These are phyloP conservation scores for Phytophthora multivora DNA, from an alignment of 352 stramenopile genomes.

Conservation along the genomic window DNA sequence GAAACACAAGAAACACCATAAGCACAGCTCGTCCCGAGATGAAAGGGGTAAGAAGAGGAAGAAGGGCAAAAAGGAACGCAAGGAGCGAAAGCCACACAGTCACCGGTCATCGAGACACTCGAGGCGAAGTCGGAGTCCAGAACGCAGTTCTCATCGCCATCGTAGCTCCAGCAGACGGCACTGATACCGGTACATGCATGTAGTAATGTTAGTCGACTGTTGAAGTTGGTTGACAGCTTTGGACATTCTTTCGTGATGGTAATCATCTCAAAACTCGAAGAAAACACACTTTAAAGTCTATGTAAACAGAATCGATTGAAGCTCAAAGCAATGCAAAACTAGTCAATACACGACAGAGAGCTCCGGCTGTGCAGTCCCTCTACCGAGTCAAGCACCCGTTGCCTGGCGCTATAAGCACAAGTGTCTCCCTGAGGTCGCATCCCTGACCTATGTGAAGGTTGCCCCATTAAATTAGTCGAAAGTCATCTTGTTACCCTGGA, in stretches of 20 bases:
- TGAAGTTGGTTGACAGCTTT: neutral
- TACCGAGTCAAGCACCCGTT: constrained; percentile 31
- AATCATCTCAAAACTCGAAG: neutral
- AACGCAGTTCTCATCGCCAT: constrained; percentile 11
- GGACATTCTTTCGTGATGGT: neutral
- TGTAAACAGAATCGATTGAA: constrained; percentile 46
- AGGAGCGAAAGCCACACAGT: constrained; percentile 39
- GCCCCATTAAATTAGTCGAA: constrained; percentile 92
- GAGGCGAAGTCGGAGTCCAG: constrained; percentile 30
- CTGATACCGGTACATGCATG: neutral
- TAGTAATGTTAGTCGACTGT: neutral
- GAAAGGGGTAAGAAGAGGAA: constrained; percentile 30
- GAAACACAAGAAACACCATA: constrained; percentile 47
- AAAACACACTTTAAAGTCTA: constrained; percentile 14
- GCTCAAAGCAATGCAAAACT: constrained; percentile 40
- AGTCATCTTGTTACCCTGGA: constrained; percentile 96
- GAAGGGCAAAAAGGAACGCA: constrained; percentile 32
- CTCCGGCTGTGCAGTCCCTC: constrained; percentile 12
- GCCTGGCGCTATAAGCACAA: constrained; percentile 20
- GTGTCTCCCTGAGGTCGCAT: constrained; percentile 27
- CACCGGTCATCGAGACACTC: constrained; percentile 27
- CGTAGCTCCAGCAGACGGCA: constrained; percentile 21
- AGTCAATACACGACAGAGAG: constrained; percentile 34
- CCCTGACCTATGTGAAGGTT: constrained; percentile 24
- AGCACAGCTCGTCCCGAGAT: constrained; percentile 33